Conservation (phyloP, 2,329 filamentous ascomycete genomes). For the Arthroderma sp. region DNA sequence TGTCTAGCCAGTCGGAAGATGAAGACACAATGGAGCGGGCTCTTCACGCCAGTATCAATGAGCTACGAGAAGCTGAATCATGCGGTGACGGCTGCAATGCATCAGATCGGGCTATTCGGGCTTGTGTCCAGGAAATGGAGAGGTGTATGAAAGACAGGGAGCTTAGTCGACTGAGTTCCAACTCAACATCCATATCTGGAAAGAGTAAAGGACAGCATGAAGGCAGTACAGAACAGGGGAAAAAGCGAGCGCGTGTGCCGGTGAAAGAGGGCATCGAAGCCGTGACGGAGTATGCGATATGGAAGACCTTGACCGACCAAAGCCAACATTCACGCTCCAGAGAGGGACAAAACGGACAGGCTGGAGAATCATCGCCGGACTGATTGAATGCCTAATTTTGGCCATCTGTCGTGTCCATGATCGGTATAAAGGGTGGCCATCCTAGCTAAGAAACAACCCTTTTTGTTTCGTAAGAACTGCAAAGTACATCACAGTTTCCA, state of each 20-base stretch:
- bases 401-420: no score
- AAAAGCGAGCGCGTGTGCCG: slow-evolving; percentile 31
- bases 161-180: background rate
- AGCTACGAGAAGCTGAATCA: slow-evolving; percentile 33
- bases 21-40: slow-evolving; percentile 53
- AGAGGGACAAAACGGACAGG: no score
- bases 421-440: no score
- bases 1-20: slow-evolving; percentile 48
- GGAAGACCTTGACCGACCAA: slow-evolving; percentile 46
- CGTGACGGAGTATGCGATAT: slow-evolving; percentile 63
- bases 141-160: slow-evolving; percentile 13
- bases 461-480: no score
- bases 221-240: slow-evolving; percentile 19
- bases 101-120: slow-evolving; percentile 37
- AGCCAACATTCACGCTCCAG: background rate
- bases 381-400: no score
- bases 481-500: no score
- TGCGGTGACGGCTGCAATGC: slow-evolving; percentile 33
- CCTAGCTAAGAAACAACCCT: no score
- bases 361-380: no score
- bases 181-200: no score
- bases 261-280: slow-evolving; percentile 54
- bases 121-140: slow-evolving; percentile 35
- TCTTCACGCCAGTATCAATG: slow-evolving; percentile 56
- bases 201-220: slow-evolving; percentile 10